Evolutionary conservation across 352 stramenopile species (phyloP), one percentile per base, ranked within the genome.

Genomic region (Globisporangium paddicum): DNA sequence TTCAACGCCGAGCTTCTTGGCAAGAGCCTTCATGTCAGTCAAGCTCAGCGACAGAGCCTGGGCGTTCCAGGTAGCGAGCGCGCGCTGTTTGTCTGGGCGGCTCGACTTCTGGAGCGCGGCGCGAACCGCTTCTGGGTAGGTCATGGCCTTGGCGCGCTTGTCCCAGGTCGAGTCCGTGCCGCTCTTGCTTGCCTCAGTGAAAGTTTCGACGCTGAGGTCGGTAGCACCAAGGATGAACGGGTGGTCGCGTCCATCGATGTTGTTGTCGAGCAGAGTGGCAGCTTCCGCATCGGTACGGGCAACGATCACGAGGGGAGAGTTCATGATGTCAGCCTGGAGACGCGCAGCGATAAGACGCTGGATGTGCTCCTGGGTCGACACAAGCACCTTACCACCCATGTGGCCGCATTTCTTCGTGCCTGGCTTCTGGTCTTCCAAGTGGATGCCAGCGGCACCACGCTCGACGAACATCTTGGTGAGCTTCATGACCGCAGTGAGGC

Each of bases 361-460:
- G 67, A 98, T 94, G 75, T 99, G 96, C 78, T 99, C 96, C 69
- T 98, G 86, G 13, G 96, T 97, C 21, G 93, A 96, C 21, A 99
- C 96, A 11, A 99, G 82, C 48, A 99, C 96, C 77, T 98, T 99
- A 49, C 96, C 96, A 30, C 96, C 95, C 96, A 99, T 99, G 81
- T 99, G 97, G 40, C 97, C 97, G 70, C 97, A 99, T 76, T 99
- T 99, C 78, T 99, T 99, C 1, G 96, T 99, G 64, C 96, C 96
- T 6, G 96, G 94, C 73, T 98, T 98, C 80, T 99, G 97, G 80
- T 99, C 97, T 75, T 99, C 97, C 55, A 99, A 93, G 82, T 99
- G 97, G 56, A 99, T 96, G 54, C 96, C 96, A 5, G 96, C 89
- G n/a, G 96, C 97, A 19, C 97, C 97, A 55, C 93, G 90, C 69